Percentiles rank a stretch among this genome's conserved stretches.
phyloP scores from a whole-genome alignment of 2,329 filamentous ascomycete genomes.

The Zymoseptoria ardabiliae region DNA sequence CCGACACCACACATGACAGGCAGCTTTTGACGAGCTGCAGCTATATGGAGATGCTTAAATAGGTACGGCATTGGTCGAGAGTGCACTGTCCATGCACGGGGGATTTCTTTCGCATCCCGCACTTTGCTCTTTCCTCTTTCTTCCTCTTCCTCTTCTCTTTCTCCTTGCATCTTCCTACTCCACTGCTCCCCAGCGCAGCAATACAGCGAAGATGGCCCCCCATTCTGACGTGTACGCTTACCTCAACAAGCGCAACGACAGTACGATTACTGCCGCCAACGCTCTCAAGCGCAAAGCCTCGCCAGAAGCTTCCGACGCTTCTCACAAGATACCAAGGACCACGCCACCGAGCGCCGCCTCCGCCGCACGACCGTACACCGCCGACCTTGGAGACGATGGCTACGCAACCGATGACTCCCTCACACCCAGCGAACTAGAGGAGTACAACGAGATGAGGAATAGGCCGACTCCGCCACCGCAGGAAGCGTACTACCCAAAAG shows the following conservation, averaged over 20 bases:
- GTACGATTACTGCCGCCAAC: not conserved
- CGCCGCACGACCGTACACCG: not conserved
- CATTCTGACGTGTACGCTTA: not conserved
- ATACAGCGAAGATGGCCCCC: not conserved
- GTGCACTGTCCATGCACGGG: not conserved
- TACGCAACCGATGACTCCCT: too few relatives aligned
- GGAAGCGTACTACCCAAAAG: too few relatives aligned
- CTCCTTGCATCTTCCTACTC: not conserved
- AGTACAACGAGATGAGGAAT: not conserved
- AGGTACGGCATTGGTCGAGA: not conserved
- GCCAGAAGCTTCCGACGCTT: not conserved
- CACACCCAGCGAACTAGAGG: too few relatives aligned
- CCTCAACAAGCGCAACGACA: not conserved
- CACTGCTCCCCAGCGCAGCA: not conserved
- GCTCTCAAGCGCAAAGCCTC: not conserved
- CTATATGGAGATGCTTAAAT: not conserved
- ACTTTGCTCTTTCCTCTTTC: not conserved
- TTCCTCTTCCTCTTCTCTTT: not conserved
- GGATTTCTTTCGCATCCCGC: not conserved
- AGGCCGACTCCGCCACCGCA: not conserved
- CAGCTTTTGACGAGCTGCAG: not conserved
- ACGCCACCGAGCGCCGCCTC: not conserved
- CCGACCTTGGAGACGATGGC: not conserved
- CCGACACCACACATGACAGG: not conserved
- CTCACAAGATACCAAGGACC: not conserved